These are phyloP conservation scores for Talaromyces adpressus DNA, from an alignment of 495 filamentous ascomycete species.

Conservation along the genomic window DNA sequence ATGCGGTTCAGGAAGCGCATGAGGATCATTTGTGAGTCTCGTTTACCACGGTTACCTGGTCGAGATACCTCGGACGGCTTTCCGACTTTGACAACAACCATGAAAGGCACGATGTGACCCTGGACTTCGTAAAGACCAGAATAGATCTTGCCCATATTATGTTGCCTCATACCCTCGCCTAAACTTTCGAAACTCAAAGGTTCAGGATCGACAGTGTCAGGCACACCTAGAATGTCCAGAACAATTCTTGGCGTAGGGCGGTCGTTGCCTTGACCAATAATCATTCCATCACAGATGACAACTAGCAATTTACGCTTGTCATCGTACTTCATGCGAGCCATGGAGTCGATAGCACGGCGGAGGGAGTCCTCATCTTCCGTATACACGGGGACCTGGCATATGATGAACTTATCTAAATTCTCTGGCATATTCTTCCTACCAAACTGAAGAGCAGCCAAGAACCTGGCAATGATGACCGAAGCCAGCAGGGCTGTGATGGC, in stretches of 20 bases:
- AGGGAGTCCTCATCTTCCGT: conserved; percentile 98
- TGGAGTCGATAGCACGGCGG: conserved; percentile 92
- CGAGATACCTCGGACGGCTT: conserved; percentile 96
- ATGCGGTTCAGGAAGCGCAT: conserved; percentile 99
- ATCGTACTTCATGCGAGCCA: conserved; percentile 92
- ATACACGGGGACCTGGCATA: conserved; percentile 95
- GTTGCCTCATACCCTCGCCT: conserved; percentile 92
- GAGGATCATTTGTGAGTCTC: conserved; percentile 95
- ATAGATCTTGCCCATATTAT: conserved; percentile 99
- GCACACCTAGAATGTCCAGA: conserved; percentile 91
- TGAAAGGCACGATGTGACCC: conserved; percentile 94
- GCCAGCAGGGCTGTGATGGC: conserved; percentile 80
- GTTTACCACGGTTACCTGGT: conserved; percentile 96
- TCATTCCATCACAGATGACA: conserved; percentile 97
- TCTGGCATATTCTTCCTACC: conserved; percentile 84
- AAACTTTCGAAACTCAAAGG: conserved; percentile 95
- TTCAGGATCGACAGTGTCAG: conserved; percentile 91
- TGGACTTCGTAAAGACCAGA: conserved; percentile 96
- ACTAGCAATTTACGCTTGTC: conserved; percentile 96
- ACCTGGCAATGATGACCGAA: conserved; percentile 86
- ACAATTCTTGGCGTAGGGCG: conserved; percentile 92
- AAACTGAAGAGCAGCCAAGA: conserved; percentile 93
- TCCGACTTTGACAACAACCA: conserved; percentile 95
- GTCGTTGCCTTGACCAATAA: conserved; percentile 97
- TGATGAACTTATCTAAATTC: conserved; percentile 96